Evolutionary conservation across 2,329 filamentous ascomycete species (phyloP).

Genomic region (Beauveria bassiana): DNA sequence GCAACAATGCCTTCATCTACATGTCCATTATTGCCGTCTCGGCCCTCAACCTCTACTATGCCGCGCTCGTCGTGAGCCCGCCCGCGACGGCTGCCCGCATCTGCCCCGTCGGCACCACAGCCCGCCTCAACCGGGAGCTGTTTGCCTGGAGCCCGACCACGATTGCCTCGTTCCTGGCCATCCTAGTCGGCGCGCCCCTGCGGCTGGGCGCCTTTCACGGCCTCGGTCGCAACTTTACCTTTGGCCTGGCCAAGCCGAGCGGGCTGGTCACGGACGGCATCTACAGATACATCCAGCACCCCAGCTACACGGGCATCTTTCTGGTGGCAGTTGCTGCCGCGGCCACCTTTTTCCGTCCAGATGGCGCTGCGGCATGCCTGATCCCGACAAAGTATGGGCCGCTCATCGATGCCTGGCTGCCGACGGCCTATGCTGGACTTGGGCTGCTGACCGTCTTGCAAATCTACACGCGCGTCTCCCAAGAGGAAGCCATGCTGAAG

Average conservation of each 20-base stretch:
- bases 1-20: background rate
- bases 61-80: background rate
- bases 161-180: background rate
- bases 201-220: constrained; percentile 32
- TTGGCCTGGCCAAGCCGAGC: constrained; percentile 39
- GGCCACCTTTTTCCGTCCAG: constrained; percentile 25
- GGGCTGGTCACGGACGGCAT: constrained; percentile 37
- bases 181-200: constrained; percentile 24
- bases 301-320: constrained; percentile 39
- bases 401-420: background rate
- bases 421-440: background rate
- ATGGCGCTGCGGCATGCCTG: background rate
- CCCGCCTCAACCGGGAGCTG: background rate
- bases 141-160: background rate
- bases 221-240: constrained; percentile 46
- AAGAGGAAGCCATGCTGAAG: constrained; percentile 8
- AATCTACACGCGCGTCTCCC: background rate
- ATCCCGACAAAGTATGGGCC: background rate
- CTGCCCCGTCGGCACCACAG: background rate
- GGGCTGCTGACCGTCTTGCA: background rate
- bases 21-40: background rate
- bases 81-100: background rate
- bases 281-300: constrained; percentile 44
- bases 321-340: constrained; percentile 26
- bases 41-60: background rate